Conservation (phyloP, 257 asterid genomes). For the Datura wrightii region DNA sequence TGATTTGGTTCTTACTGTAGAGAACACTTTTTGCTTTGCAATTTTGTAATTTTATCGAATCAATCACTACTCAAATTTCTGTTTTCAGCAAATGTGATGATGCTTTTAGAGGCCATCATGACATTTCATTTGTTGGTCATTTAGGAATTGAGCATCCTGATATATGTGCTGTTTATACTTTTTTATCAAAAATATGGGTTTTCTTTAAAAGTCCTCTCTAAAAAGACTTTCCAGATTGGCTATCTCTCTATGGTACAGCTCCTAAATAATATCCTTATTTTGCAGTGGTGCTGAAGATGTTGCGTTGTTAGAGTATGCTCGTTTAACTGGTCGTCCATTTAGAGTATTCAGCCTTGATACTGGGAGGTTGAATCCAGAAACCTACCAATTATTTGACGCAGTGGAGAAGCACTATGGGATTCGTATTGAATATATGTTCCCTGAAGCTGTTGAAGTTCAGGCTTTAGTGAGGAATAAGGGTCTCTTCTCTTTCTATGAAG, state of each 20-base stretch:
- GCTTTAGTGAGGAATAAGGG: conserved; percentile 77
- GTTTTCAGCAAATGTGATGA: not conserved
- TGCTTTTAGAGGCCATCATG: not conserved
- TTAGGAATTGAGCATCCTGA: not conserved
- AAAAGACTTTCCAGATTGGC: not conserved
- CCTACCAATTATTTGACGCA: conserved; percentile 65
- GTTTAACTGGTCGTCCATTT: conserved; percentile 73
- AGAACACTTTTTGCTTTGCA: not conserved
- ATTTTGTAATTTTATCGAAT: not conserved
- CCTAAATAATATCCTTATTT: conserved; percentile 6
- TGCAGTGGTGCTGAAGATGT: conserved; percentile 91
- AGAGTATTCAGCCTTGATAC: conserved; percentile 89
- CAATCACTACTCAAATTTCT: not conserved
- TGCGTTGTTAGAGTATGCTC: conserved; percentile 79
- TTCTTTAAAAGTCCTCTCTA: not conserved
- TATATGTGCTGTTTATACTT: not conserved
- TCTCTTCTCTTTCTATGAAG: conserved; percentile 84
- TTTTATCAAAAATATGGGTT: not conserved
- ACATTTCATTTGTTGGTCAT: not conserved
- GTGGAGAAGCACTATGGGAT: conserved; percentile 78
- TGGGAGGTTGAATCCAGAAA: conserved; percentile 81
- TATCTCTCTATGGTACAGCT: not conserved
- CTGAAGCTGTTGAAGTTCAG: conserved; percentile 82
- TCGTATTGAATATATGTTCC: conserved; percentile 83
- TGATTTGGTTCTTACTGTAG: not conserved